Base-by-base conservation (phyloP, 106 monocot genomes). In the Xerophyta viscosa region DNA sequence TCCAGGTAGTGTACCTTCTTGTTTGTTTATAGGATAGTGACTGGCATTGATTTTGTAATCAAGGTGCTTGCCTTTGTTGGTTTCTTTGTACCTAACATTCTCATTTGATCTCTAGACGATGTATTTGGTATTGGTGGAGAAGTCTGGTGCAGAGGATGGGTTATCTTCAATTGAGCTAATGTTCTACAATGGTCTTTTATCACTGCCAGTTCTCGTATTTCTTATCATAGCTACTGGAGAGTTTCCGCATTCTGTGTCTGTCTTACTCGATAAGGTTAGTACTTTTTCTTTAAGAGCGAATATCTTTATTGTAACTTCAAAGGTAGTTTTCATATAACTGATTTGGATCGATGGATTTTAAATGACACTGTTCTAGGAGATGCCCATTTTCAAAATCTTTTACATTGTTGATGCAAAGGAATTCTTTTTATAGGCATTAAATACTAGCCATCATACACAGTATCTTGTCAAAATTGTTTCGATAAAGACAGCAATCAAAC, bases 121-220 rank as follows among this genome's bases (percentile, higher is more conserved):
- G 94, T 96, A 96, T 75, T 64, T 88, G 65, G 58, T 96, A 10
- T 61, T 96, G 43, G 94, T 96, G 48, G 94, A 96, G 66, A 96
- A 96, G 46, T 96, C 88, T 46, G 88, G 94, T 54, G 84, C 68
- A 41, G 88, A 96, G 39, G 88, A 96, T 61, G 84, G 84, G 2
- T 77, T 84, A 33, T 85, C 94, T 11, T 84, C 94, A 30, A 42
- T 82, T 46, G 94, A 96, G 64, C 47, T 84, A 43, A 96, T 96
- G 94, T 71, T 84, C 47, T 96, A 96, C 46, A 96, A 88, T 64
- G 59, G 78, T 53, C 14, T 94, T 39, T 63, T 94, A 6, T 94
- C 94, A 30, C 77, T 84, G 50, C 94, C 94, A 19, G 77, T 78
- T 74, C 70, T 94, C 27, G 19, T 81, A 17, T 67, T 88, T 26